These are phyloP conservation scores for Kazachstania taianensis DNA, from an alignment of 805 yeast species.

Conservation along the genomic window DNA sequence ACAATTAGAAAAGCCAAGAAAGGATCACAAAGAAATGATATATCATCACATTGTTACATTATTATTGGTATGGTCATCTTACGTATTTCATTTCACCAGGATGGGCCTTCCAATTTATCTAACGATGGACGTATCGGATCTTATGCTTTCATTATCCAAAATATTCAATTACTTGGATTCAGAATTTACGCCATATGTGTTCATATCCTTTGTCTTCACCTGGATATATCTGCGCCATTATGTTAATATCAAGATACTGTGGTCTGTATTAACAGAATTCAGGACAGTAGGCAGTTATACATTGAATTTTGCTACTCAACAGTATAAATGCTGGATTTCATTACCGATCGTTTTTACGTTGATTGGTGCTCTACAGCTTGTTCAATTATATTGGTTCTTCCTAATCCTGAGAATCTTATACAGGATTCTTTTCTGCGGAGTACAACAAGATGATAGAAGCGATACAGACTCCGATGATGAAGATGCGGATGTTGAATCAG, in stretches of 20 bases:
- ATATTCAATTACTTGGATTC: conserved; percentile 76
- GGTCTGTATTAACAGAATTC: conserved; percentile 81
- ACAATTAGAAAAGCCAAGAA: conserved; percentile 89
- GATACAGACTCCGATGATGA: conserved; percentile 47
- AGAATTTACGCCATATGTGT: conserved; percentile 50
- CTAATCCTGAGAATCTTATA: conserved; percentile 68
- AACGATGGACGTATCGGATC: conserved; percentile 94
- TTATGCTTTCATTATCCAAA: conserved; percentile 75
- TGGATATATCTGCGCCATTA: conserved; percentile 92
- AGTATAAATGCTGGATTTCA: conserved; percentile 93
- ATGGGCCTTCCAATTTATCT: conserved; percentile 86
- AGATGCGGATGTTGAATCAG: conserved; percentile 17
- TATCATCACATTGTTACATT: conserved; percentile 91
- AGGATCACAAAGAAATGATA: conserved; percentile 82
- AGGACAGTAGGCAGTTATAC: conserved; percentile 72
- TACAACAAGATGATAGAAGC: conserved; percentile 71
- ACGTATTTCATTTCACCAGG: conserved; percentile 92
- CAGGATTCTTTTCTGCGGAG: conserved; percentile 52
- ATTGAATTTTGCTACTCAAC: conserved; percentile 79
- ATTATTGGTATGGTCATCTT: conserved; percentile 74
- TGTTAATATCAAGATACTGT: conserved; percentile 67
- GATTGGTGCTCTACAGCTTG: conserved; percentile 70
- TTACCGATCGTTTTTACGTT: conserved; percentile 80
- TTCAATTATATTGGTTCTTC: conserved; percentile 81
- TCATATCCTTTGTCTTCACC: conserved; percentile 48